A percentile compares a stretch with the other conserved stretches of the same genome.
Evolutionary conservation across 371 early-diverging fungal genomes (phyloP).

Genomic region (Cokeromyces recurvatus): DNA sequence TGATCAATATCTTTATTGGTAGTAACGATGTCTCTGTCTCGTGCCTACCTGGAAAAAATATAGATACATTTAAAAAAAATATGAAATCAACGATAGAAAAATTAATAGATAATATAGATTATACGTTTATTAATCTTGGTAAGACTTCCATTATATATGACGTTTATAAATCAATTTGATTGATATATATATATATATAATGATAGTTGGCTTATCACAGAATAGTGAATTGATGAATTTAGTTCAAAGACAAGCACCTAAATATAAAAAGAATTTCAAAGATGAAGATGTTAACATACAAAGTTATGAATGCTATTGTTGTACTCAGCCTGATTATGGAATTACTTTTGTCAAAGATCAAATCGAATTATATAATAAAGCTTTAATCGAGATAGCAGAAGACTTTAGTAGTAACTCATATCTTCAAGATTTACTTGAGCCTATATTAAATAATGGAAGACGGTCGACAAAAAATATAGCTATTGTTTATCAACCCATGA

Average conservation of each 20-base stretch:
- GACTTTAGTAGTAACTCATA: background rate
- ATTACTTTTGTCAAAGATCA: background rate
- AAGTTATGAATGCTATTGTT: constrained; percentile 28
- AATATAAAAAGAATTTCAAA: constrained; percentile 24
- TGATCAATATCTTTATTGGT: constrained; percentile 32
- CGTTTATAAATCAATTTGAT: background rate
- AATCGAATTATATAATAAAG: constrained; percentile 1
- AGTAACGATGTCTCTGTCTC: constrained; percentile 26
- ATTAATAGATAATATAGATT: constrained; percentile 3
- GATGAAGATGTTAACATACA: constrained; percentile 15
- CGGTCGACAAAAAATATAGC: constrained; percentile 7
- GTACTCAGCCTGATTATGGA: constrained; percentile 5
- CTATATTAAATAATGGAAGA: background rate
- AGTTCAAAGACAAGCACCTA: background rate
- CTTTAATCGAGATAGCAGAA: background rate
- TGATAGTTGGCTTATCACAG: background rate
- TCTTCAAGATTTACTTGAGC: background rate
- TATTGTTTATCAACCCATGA: constrained; percentile 25
- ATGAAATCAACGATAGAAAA: background rate
- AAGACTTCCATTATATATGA: constrained; percentile 1
- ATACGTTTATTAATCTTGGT: constrained; percentile 20
- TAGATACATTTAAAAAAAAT: constrained; percentile 1
- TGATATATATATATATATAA: constrained; percentile 7
- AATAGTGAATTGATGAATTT: too few relatives aligned
- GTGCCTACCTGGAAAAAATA: constrained; percentile 17